Conservation (phyloP, 208 protist species). For the Jaenimonas drosophilae region DNA sequence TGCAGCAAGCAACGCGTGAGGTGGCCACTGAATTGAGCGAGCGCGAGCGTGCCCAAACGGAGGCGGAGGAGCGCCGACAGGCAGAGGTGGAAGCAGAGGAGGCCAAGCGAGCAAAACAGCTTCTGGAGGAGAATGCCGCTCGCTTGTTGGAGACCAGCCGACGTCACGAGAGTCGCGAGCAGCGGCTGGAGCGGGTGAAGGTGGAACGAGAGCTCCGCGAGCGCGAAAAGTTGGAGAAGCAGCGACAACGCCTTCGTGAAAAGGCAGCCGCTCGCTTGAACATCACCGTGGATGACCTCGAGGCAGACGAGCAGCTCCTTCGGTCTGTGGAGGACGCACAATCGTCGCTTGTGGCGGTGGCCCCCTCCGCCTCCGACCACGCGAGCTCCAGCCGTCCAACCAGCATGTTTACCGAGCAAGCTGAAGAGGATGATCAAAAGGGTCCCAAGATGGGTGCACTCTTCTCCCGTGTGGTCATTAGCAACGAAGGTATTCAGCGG, state of each 20-base stretch:
- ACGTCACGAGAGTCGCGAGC: constrained; percentile 51
- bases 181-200: constrained; percentile 54
- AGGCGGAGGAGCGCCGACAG: constrained; percentile 51
- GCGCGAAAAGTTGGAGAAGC: constrained; percentile 43
- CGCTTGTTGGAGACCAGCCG: constrained; percentile 13
- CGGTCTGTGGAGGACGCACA: constrained; percentile 13
- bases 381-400: too few species aligned
- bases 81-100: constrained; percentile 50
- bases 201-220: constrained; percentile 66
- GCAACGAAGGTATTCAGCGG: constrained; percentile 57
- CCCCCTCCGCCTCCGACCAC: too few species aligned
- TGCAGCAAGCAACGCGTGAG: constrained; percentile 42
- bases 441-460: constrained; percentile 11
- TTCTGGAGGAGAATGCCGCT: constrained; percentile 45
- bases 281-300: constrained; percentile 58
- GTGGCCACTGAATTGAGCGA: constrained; percentile 38
- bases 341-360: too few species aligned
- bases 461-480: constrained; percentile 52
- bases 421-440: not conserved
- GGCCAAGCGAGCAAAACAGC: constrained; percentile 38
- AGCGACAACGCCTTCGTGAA: constrained; percentile 38
- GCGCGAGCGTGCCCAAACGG: constrained; percentile 29
- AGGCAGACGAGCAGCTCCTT: constrained; percentile 55
- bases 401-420: not conserved
- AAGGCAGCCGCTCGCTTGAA: constrained; percentile 48